A percentile compares a stretch with the other conserved stretches of the same genome.
phyloP scores from a whole-genome alignment of 306 rosid genomes.

The Vachellia pachyceras region DNA sequence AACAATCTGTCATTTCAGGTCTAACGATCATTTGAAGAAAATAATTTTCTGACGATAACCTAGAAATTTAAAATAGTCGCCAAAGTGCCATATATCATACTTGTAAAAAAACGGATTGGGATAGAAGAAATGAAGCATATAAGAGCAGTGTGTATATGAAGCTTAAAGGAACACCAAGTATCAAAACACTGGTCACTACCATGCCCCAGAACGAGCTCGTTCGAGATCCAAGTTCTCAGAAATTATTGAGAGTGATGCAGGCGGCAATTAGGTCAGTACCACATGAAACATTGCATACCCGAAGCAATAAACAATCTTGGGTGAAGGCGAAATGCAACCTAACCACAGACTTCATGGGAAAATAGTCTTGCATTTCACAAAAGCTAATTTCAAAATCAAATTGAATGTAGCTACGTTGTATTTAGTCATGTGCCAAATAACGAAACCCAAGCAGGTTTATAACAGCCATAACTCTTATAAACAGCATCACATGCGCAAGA shows the following conservation, averaged over 20 bases:
- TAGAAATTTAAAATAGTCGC: slow-evolving; percentile 8
- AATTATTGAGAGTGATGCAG: neutral
- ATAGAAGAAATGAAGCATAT: neutral
- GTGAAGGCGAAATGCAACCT: neutral
- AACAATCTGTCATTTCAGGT: slow-evolving; percentile 11
- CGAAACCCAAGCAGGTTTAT: neutral
- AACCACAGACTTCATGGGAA: slow-evolving; percentile 2
- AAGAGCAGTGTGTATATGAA: neutral
- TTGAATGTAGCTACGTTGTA: neutral
- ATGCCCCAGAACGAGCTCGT: slow-evolving; percentile 13
- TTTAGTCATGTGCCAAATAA: neutral
- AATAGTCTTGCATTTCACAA: neutral
- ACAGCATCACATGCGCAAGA: neutral
- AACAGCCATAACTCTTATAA: neutral
- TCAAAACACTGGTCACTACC: neutral
- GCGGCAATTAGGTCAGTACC: slow-evolving; percentile 12
- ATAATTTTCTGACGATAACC: neutral
- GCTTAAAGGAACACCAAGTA: neutral
- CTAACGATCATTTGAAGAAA: slow-evolving; percentile 27
- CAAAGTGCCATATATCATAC: neutral
- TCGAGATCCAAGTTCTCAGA: neutral
- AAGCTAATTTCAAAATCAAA: neutral
- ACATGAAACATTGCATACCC: neutral
- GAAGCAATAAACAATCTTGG: neutral
- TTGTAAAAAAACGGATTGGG: neutral